phyloP scores from a whole-genome alignment of 2,329 filamentous ascomycete genomes.

The Nemania bipapillata region DNA sequence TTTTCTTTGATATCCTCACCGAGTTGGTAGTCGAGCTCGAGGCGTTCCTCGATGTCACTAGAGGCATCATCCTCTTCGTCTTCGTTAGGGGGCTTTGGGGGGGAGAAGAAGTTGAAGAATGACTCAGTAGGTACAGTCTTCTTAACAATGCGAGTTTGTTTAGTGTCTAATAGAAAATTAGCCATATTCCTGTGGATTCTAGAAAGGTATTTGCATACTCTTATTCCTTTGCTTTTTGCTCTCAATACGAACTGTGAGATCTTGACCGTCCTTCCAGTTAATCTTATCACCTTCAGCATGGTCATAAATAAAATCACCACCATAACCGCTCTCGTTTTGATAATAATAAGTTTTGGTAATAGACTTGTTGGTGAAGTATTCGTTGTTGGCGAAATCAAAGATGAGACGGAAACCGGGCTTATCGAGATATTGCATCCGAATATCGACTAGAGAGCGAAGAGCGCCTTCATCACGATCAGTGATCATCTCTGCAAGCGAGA shows the following conservation, averaged over 20 bases:
- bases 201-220: conserved; percentile 70
- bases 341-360: conserved; percentile 99
- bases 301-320: conserved; percentile 99
- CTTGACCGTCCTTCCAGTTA: conserved; percentile 92
- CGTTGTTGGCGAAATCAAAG: conserved; percentile 95
- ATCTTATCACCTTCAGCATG: conserved; percentile 98
- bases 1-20: conserved; percentile 99
- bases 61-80: conserved; percentile 78
- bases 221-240: conserved; percentile 99
- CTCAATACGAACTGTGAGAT: conserved; percentile 92
- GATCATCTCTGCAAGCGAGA: conserved; percentile 97
- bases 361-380: conserved; percentile 96
- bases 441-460: conserved; percentile 87
- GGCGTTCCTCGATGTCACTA: conserved; percentile 93
- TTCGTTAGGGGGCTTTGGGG: conserved; percentile 82
- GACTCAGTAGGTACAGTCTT: conserved; percentile 98
- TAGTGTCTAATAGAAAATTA: conserved; percentile 75
- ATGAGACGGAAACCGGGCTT: conserved; percentile 97
- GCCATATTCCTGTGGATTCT: background rate
- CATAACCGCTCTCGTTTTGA: conserved; percentile 97
- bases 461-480: conserved; percentile 96
- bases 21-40: conserved; percentile 98
- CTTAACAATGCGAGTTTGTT: conserved; percentile 98
- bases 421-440: conserved; percentile 99
- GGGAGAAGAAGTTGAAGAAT: conserved; percentile 99